These are phyloP conservation scores for Rhodotorula sp. DNA, from an alignment of 1,284 basidiomycete species.

Conservation along the genomic window DNA sequence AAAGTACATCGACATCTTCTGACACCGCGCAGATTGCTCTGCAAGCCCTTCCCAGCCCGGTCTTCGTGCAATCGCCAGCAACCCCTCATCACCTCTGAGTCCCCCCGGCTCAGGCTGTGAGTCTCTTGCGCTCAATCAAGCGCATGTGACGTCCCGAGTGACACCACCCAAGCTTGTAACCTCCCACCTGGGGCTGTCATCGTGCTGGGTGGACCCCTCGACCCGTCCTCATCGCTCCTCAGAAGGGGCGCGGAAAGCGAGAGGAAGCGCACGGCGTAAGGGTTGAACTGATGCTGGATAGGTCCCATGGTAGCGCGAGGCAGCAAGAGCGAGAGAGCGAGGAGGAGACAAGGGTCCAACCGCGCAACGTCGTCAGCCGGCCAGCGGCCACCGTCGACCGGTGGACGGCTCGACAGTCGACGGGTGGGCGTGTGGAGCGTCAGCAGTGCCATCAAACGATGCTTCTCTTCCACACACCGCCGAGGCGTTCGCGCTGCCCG, in stretches of 20 bases:
- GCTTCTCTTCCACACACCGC: too few species aligned
- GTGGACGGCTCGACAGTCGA: too few species aligned
- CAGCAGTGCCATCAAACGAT: too few species aligned
- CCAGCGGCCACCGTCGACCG: neutral
- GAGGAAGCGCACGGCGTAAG: slow-evolving; percentile 20
- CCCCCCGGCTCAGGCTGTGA: neutral
- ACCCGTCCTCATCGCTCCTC: neutral
- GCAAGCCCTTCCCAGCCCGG: neutral
- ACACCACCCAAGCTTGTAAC: too few species aligned
- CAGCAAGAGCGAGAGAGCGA: neutral
- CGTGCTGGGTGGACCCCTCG: too few species aligned
- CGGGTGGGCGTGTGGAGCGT: too few species aligned
- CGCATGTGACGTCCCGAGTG: too few species aligned
- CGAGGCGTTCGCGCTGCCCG: too few species aligned
- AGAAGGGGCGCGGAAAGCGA: neutral
- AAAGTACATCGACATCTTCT: neutral
- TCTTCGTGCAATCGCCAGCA: neutral
- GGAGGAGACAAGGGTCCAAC: neutral
- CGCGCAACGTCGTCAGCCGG: neutral
- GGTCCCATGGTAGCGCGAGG: slow-evolving; percentile 11
- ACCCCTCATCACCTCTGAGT: too few species aligned
- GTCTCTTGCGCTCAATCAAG: neutral
- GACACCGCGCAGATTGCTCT: neutral
- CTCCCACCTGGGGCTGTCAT: too few species aligned
- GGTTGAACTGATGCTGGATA: slow-evolving; percentile 24